These are phyloP conservation scores for Dryadomyces quercus-mongolicae DNA, from an alignment of 2,329 filamentous ascomycete genomes.

Conservation along the genomic window DNA sequence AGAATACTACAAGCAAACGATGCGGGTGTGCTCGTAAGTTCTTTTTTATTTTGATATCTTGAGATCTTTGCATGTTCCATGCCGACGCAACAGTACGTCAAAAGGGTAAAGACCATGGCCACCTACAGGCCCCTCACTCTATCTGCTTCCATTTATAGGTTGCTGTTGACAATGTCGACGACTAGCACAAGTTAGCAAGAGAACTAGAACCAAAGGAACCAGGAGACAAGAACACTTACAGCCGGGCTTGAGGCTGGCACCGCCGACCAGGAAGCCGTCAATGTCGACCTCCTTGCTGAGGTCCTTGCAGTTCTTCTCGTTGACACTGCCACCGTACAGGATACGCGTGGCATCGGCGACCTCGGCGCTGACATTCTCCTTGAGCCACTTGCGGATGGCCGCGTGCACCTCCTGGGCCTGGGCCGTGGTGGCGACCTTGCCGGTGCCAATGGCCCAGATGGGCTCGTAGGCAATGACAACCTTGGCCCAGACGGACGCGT, in stretches of 20 bases:
- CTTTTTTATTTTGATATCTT: neutral
- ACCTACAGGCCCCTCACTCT: neutral
- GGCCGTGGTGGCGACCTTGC: conserved; percentile 78
- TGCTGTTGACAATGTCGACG: conserved; percentile 48
- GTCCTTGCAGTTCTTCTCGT: conserved; percentile 95
- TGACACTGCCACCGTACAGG: conserved; percentile 93
- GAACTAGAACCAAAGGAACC: neutral
- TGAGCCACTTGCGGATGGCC: conserved; percentile 82
- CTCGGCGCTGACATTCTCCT: conserved; percentile 59
- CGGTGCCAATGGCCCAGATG: conserved; percentile 92
- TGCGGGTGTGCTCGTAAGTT: neutral
- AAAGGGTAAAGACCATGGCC: neutral
- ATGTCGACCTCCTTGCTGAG: conserved; percentile 88
- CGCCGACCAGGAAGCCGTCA: conserved; percentile 94
- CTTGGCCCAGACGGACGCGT: conserved; percentile 60
- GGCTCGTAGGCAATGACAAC: conserved; percentile 97
- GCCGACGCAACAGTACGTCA: neutral
- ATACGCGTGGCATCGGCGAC: conserved; percentile 81
- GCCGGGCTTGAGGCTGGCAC: conserved; percentile 91
- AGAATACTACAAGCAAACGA: neutral
- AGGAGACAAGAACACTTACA: conserved; percentile 45
- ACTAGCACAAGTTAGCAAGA: conserved; percentile 22
- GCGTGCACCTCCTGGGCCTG: conserved; percentile 92
- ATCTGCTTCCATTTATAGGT: conserved; percentile 24
- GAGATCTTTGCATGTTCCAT: neutral